Percentiles rank a stretch among this genome's conserved stretches.
phyloP scores from a whole-genome alignment of 768 basidiomycete genomes.

The Podaxis sp. region DNA sequence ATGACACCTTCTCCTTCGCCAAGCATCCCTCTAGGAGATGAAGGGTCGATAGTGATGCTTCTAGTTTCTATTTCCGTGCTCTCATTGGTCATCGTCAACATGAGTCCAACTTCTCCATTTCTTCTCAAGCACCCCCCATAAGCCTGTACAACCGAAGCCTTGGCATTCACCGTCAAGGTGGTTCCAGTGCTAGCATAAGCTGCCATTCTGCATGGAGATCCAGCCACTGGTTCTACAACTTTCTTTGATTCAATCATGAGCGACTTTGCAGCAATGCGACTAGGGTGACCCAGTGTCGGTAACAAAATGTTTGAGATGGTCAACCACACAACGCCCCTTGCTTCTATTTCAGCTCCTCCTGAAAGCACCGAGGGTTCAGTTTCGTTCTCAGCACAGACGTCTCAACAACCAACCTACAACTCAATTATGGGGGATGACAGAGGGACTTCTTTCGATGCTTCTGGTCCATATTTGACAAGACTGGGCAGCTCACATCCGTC shows the following conservation, averaged over 20 bases:
- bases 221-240: slow-evolving; percentile 53
- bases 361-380: slow-evolving; percentile 24
- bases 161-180: slow-evolving; percentile 48
- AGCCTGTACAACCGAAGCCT: slow-evolving; percentile 73
- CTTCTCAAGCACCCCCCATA: slow-evolving; percentile 62
- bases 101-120: slow-evolving; percentile 59
- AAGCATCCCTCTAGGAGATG: slow-evolving; percentile 29
- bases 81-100: slow-evolving; percentile 52
- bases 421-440: slow-evolving; percentile 60
- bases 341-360: slow-evolving; percentile 64
- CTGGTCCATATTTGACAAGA: slow-evolving; percentile 69
- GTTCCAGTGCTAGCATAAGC: slow-evolving; percentile 58
- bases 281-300: slow-evolving; percentile 72
- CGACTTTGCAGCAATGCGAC: slow-evolving; percentile 55
- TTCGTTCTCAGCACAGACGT: not conserved
- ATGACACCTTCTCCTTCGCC: slow-evolving; percentile 74
- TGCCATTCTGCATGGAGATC: slow-evolving; percentile 48
- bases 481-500: slow-evolving; percentile 44
- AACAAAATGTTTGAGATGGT: slow-evolving; percentile 83
- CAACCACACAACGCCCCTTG: slow-evolving; percentile 53
- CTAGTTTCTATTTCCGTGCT: slow-evolving; percentile 73
- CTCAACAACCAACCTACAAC: slow-evolving; percentile 45
- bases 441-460: slow-evolving; percentile 36
- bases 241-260: slow-evolving; percentile 67
- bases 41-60: slow-evolving; percentile 74